Base-by-base conservation (phyloP, 2,329 filamentous ascomycete species). In the Fusarium falciforme region DNA sequence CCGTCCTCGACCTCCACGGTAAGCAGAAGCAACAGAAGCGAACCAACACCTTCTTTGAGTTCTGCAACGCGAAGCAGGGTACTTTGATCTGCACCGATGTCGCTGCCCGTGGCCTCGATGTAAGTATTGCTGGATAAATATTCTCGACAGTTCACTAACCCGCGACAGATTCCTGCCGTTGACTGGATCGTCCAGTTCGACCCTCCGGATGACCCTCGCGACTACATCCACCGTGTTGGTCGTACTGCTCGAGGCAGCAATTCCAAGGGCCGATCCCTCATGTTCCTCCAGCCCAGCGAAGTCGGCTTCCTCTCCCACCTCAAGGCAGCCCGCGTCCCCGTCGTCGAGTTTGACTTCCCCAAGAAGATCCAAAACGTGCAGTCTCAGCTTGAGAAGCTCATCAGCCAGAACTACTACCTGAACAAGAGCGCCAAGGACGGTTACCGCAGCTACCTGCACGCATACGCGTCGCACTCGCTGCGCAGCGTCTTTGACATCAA, bases 1-100 rank as follows among this genome's bases (percentile, higher is more conserved):
- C 93, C 6, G 94, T 97, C 4, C 88, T 97, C 49, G 93, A 94
- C 77, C 87, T 97, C 9, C 94, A 97, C 83, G 96, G 95, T 76
- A 98, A 99, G 85, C 94, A 98, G 85, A 99, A 99, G 85, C 96
- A 99, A 84, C 95, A 98, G 84, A 98, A 98, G 84, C 93, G 96
- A n/a, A 99, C 96, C 27, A 97, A 97, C 81, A 98, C 95, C 1
- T 99, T 99, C 83, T 99, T 98, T 83, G 96, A 98, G 82, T 99
- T 99, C 82, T 88, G 87, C 82, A 89, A 89, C 72, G 87, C 95
- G 20, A 92, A 91, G 75, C 90, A 93, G 75, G 96, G 96, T 27
- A 97, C 94, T 1, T 84, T 99, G 63, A 96, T 99, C 77, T 98
- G 95, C 85, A 99, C 96, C 0, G 96, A 99, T 79, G 96, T 99